These are phyloP conservation scores for Pseudogymnoascus pannorum DNA, from an alignment of 2,329 filamentous ascomycete genomes.

Conservation along the genomic window DNA sequence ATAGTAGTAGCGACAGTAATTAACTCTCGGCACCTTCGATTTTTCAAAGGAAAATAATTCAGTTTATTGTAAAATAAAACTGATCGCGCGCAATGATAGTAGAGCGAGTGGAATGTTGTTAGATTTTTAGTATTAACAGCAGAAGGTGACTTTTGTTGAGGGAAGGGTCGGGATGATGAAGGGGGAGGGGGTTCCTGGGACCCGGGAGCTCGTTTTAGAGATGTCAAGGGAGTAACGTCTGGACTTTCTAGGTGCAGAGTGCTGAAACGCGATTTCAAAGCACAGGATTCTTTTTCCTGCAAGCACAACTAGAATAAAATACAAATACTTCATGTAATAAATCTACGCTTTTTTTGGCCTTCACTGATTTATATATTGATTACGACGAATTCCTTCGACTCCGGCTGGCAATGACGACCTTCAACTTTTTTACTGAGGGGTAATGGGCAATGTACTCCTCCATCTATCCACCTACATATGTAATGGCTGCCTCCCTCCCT, in stretches of 20 bases:
- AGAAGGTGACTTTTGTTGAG: background rate
- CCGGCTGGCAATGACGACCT: background rate
- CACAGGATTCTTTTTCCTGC: background rate
- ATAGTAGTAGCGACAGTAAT: slow-evolving; percentile 1
- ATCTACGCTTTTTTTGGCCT: background rate
- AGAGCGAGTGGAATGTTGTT: no score
- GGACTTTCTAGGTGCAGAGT: background rate
- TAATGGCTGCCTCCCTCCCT: background rate
- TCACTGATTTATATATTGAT: background rate
- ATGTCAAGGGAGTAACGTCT: background rate
- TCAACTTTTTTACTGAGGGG: background rate
- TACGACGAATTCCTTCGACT: background rate
- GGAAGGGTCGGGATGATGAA: background rate
- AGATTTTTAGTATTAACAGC: no score
- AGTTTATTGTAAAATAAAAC: background rate
- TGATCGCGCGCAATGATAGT: background rate
- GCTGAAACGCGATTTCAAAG: background rate
- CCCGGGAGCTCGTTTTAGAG: background rate
- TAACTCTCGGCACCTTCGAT: background rate
- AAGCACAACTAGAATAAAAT: background rate
- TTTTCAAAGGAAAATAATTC: background rate
- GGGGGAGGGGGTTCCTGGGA: background rate
- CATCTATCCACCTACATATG: background rate
- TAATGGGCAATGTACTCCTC: background rate
- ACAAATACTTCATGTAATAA: background rate